Base-by-base conservation (phyloP, 768 basidiomycete species). In the Tricholomella constricta region DNA sequence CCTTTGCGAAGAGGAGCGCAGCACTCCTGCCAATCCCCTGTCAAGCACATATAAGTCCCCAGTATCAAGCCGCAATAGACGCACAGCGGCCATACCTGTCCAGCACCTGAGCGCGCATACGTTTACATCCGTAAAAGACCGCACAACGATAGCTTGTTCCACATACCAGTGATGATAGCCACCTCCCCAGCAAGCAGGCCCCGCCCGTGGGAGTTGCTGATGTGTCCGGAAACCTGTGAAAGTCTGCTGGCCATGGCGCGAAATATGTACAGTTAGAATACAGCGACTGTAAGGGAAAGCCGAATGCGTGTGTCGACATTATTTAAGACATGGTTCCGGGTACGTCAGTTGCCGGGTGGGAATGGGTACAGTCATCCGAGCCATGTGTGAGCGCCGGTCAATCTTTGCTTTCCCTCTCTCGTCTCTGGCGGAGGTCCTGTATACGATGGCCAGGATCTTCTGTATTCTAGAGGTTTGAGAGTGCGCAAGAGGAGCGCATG, bases 101-200 rank as follows among this genome's bases (percentile, higher is more conserved):
- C 89, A 63, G 87, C 87, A 67, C 89, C 87, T 88, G 52, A 31
- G 45, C 26, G 47, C 19, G 19, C 51, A 27, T 50, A 52, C 47
- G 46, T 56, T 48, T 17, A 46, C 23, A 38, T 49, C 7, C 44
- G 25, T 31, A 36, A n/a, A n/a, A 49, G 46, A 26, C 14, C 27
- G 7, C 22, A 29, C 14, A 20, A 43, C 5, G 22, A 9, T 32
- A 22, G 2, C 12, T 35, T 2, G 7, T 4, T 25, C 26, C 31
- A 69, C 81, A 61, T 63, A 86, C 89, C 91, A 45, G 91, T 94
- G 62, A 94, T 85, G 66, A 94, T 91, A 14, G 88, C 90, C 7
- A 92, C 90, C 62, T 93, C 88, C 6, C 85, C 88, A 1, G 75
- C 78, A 43, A 91, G 75, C 38, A 93, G 72, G 3, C 90, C 89